phyloP scores from a whole-genome alignment of 257 asterid species.

The Ehretia macrophylla region DNA sequence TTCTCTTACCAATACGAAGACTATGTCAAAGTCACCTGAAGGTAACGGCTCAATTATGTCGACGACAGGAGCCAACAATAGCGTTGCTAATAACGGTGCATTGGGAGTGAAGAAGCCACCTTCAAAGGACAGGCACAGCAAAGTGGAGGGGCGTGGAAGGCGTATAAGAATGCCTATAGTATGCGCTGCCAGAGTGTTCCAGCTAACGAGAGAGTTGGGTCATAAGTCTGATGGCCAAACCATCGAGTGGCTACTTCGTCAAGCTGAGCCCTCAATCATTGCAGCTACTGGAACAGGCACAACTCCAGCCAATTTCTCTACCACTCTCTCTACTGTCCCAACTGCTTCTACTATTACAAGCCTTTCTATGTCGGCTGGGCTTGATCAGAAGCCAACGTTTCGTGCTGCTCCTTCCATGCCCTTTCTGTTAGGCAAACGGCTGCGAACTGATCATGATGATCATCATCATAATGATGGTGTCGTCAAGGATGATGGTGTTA shows the following conservation, averaged over 20 bases:
- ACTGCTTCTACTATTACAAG: constrained; percentile 30
- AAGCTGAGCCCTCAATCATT: constrained; percentile 94
- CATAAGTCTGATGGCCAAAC: constrained; percentile 98
- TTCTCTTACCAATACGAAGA: constrained; percentile 10
- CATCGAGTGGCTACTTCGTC: constrained; percentile 95
- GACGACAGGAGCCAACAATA: constrained; percentile 26
- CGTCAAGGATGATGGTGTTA: background rate
- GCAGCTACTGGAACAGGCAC: constrained; percentile 98
- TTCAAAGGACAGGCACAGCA: constrained; percentile 95
- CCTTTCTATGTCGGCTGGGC: constrained; percentile 27
- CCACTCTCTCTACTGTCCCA: constrained; percentile 31
- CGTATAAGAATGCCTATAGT: constrained; percentile 98
- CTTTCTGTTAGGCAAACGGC: constrained; percentile 1
- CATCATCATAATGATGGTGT: background rate
- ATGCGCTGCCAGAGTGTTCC: constrained; percentile 96
- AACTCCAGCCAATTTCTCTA: constrained; percentile 82
- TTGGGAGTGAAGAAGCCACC: constrained; percentile 71
- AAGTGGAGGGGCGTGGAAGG: constrained; percentile 93
- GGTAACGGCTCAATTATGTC: constrained; percentile 10
- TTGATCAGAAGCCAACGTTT: background rate
- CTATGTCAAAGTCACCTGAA: constrained; percentile 12
- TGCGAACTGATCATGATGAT: background rate
- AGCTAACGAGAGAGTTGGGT: constrained; percentile 88
- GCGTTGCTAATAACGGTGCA: constrained; percentile 20
- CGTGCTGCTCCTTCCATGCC: background rate